Percentiles rank a stretch among this genome's conserved stretches.
Evolutionary conservation across 2,329 filamentous ascomycete species (phyloP).

Genomic region (Metarhizium robertsii): DNA sequence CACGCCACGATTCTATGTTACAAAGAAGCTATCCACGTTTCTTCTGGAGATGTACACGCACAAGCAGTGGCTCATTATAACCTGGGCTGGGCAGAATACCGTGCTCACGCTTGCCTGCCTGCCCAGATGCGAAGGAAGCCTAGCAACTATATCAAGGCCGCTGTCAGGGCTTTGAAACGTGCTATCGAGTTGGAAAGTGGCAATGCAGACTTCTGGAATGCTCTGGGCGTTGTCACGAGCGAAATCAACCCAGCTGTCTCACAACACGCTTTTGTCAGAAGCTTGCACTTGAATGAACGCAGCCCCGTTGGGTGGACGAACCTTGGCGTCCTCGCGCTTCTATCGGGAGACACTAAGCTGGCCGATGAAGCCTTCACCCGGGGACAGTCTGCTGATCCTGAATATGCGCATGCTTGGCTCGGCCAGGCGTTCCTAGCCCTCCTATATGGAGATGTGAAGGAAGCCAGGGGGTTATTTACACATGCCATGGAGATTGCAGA

Average conservation of each 20-base stretch:
- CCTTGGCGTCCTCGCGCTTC: slow-evolving; percentile 72
- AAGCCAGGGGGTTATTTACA: slow-evolving; percentile 78
- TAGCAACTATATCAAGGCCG: slow-evolving; percentile 64
- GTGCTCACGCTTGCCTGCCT: slow-evolving; percentile 61
- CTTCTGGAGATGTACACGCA: slow-evolving; percentile 67
- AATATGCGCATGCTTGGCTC: slow-evolving; percentile 88
- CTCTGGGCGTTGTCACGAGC: slow-evolving; percentile 83
- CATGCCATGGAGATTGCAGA: slow-evolving; percentile 92
- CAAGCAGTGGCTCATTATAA: slow-evolving; percentile 98
- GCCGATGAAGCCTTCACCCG: slow-evolving; percentile 84
- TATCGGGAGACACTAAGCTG: slow-evolving; percentile 76
- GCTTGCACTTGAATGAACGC: slow-evolving; percentile 84
- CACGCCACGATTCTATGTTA: slow-evolving; percentile 73
- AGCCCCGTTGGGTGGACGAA: slow-evolving; percentile 86
- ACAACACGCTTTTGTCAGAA: slow-evolving; percentile 88
- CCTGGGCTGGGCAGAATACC: slow-evolving; percentile 85
- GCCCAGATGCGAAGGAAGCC: slow-evolving; percentile 43
- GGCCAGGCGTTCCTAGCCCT: slow-evolving; percentile 83
- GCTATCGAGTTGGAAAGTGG: slow-evolving; percentile 92
- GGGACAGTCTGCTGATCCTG: slow-evolving; percentile 88
- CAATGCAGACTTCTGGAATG: slow-evolving; percentile 96
- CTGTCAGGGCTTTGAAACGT: slow-evolving; percentile 86
- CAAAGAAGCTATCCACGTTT: slow-evolving; percentile 73
- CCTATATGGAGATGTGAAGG: slow-evolving; percentile 61
- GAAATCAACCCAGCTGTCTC: slow-evolving; percentile 77